Conservation (phyloP, 202 grass and related monocot genomes). For the Cymbopogon flexuosus region DNA sequence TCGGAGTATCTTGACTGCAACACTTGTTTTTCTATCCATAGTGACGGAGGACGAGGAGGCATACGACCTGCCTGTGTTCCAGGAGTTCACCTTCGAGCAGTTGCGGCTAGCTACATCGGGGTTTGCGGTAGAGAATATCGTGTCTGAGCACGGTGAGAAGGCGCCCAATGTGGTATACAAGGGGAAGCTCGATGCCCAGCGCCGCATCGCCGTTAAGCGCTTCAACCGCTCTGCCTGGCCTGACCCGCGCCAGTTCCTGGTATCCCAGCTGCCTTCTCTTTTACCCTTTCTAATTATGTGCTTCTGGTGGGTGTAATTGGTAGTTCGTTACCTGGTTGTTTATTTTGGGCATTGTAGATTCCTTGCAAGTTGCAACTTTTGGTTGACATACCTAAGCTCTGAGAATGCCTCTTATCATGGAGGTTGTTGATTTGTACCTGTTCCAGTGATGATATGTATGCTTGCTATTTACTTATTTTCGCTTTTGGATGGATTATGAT, state of each 20-base stretch:
- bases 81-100: constrained; percentile 91
- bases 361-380: background rate
- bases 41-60: constrained; percentile 61
- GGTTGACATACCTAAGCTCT: background rate
- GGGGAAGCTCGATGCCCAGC: constrained; percentile 81
- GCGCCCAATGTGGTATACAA: constrained; percentile 98
- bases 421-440: constrained; percentile 37
- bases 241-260: constrained; percentile 85
- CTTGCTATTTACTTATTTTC: constrained; percentile 21
- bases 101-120: constrained; percentile 76
- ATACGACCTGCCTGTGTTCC: constrained; percentile 73
- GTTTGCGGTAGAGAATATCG: constrained; percentile 80
- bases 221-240: constrained; percentile 95
- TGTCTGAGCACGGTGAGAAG: constrained; percentile 94
- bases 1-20: background rate
- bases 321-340: constrained; percentile 6
- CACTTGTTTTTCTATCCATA: background rate
- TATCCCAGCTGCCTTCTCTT: constrained; percentile 22
- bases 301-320: background rate
- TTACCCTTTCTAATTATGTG: background rate
- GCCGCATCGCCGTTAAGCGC: constrained; percentile 76
- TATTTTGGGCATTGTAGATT: constrained; percentile 11
- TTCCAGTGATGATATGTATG: constrained; percentile 10
- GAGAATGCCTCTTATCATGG: constrained; percentile 18
- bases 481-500: constrained; percentile 35